Evolutionary conservation across 345 rosid genomes (phyloP), one percentile per base, ranked within the genome.

Genomic region (Murraya koenigii): DNA sequence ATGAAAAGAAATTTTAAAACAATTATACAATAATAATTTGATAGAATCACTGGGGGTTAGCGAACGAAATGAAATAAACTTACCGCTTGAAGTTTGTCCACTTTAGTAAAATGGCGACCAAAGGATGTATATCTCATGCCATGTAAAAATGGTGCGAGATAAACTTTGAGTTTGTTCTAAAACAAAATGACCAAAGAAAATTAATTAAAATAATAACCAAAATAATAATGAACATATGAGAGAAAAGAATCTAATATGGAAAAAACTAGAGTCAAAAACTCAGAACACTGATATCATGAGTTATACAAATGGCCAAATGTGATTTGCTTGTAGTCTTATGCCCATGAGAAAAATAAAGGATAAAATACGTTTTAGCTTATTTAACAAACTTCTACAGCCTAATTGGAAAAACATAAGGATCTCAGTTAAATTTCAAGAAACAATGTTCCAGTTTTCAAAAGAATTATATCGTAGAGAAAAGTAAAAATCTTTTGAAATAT

Each of bases 61-160:
- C 6, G 39, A 28, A 41, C 17, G 19, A 60, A 73, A 38, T 20
- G 17, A 52, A 67, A 71, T 49, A n/a, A 41, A 59, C 20, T 80
- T 86, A 95, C 99, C 95, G 86, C 90, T 79, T 88, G 81, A 82
- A 95, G 97, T 84, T 91, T 94, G 74, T 94, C 93, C 74, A 74
- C 84, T 79, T 90, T 94, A 28, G 99, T 93, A 83, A 95, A 95
- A 87, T 95, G 99, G 81, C 99, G 98, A 72, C 99, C 99, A 77
- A 81, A 93, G 62, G 99, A 95, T 26, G 97, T 84, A 78, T 95
- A 95, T 61, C 97, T 94, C 88, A 80, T 77, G 66, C 98, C 99
- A 83, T 84, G 69, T 25, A 95, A 82, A 81, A 93, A 92, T 11
- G 99, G 98, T 62, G 98, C 90, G 66, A 95, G 94, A 82, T 91